Conservation (phyloP, 2,329 filamentous ascomycete species). For the Tricladium varicosporioides region DNA sequence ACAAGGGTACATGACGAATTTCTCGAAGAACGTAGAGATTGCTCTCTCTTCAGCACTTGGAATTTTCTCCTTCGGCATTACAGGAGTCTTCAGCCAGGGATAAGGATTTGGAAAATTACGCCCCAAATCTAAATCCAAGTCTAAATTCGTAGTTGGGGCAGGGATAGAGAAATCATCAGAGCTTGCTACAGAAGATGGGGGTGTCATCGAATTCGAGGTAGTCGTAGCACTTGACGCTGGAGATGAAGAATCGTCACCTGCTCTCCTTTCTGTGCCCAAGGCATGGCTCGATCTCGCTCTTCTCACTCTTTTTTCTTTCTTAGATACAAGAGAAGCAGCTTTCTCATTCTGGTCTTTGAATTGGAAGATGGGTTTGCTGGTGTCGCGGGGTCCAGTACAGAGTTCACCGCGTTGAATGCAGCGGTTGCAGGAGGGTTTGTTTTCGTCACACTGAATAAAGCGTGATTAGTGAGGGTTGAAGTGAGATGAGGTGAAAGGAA, state of each 20-base stretch:
- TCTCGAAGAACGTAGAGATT: conserved; percentile 37
- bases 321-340: neutral
- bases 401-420: neutral
- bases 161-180: neutral
- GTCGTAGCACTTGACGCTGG: no score
- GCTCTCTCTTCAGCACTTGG: conserved; percentile 30
- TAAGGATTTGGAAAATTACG: conserved; percentile 6
- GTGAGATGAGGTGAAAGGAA: no score
- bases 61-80: conserved; percentile 4
- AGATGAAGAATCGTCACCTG: no score
- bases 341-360: conserved; percentile 1
- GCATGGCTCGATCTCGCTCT: no score
- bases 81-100: conserved; percentile 28
- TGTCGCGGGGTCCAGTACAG: neutral
- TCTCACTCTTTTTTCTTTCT: no score
- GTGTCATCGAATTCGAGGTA: no score
- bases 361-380: neutral
- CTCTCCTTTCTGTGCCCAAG: no score
- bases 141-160: neutral
- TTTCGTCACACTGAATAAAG: neutral
- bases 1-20: conserved; percentile 40
- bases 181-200: neutral
- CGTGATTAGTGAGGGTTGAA: neutral
- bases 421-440: neutral
- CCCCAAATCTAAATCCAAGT: neutral